Percentiles rank a stretch among this genome's conserved stretches.
Conservation (phyloP, 495 filamentous ascomycete genomes). For the Tricharina praecox region DNA sequence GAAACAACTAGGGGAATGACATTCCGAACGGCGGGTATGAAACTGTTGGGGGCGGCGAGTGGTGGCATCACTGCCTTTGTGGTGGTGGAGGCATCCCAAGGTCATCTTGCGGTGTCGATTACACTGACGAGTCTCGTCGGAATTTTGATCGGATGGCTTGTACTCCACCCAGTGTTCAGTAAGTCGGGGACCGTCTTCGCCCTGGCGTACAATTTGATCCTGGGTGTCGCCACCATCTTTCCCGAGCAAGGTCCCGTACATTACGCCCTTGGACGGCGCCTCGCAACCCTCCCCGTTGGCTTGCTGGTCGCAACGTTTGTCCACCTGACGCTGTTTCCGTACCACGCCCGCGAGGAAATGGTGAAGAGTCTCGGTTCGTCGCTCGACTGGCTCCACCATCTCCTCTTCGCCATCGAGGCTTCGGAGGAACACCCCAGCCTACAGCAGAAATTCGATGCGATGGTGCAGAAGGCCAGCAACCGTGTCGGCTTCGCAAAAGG, state of each 20-base stretch:
- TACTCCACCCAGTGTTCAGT: conserved; percentile 10
- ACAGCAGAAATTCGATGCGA: conserved; percentile 19
- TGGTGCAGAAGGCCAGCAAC: conserved; percentile 16
- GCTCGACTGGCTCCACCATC: conserved; percentile 25
- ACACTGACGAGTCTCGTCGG: conserved; percentile 16
- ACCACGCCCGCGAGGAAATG: conserved; percentile 17
- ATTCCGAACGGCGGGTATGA: conserved; percentile 26
- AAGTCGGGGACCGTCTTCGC: conserved; percentile 23
- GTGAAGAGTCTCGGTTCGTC: conserved; percentile 20
- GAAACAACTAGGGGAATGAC: conserved; percentile 27
- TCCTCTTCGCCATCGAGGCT: conserved; percentile 24
- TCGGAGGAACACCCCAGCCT: conserved; percentile 19
- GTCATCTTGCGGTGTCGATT: conserved; percentile 9
- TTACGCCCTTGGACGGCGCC: conserved; percentile 17
- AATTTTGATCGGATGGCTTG: conserved; percentile 17
- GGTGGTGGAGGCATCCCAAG: conserved; percentile 14
- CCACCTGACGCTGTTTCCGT: conserved; percentile 22
- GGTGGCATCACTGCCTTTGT: conserved; percentile 18
- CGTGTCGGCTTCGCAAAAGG: conserved; percentile 17
- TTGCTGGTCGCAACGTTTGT: conserved; percentile 19
- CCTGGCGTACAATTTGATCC: conserved; percentile 23
- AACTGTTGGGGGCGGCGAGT: conserved; percentile 17
- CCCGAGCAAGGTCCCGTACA: conserved; percentile 11
- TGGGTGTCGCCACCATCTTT: conserved; percentile 24
- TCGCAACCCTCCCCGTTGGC: conserved; percentile 22